A percentile compares a stretch with the other conserved stretches of the same genome.
Evolutionary conservation across 2,329 filamentous ascomycete species (phyloP).

Genomic region (Stemphylium vesicarium): DNA sequence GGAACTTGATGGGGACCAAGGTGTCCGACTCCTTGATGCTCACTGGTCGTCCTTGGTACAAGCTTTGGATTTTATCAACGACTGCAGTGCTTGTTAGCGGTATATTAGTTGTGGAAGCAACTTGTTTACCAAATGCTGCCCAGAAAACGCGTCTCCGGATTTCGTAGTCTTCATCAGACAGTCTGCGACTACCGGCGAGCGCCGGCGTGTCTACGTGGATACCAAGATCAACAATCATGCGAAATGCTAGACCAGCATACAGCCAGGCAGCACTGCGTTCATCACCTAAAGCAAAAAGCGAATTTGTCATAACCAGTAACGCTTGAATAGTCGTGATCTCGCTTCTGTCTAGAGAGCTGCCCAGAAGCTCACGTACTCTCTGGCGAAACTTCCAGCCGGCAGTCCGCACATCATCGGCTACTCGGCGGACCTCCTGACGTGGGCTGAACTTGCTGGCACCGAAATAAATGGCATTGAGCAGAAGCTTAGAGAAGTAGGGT

Average conservation of each 20-base stretch:
- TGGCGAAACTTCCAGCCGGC: conserved; percentile 58
- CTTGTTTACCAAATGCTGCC: conserved; percentile 50
- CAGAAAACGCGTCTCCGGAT: conserved; percentile 55
- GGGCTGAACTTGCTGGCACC: conserved; percentile 56
- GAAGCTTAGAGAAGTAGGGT: conserved; percentile 63
- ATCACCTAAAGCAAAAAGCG: conserved; percentile 58
- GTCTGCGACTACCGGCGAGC: conserved; percentile 38
- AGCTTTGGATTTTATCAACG: conserved; percentile 60
- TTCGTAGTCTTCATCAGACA: conserved; percentile 56
- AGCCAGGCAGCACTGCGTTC: conserved; percentile 63
- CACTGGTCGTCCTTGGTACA: conserved; percentile 62
- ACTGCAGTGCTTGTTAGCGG: conserved; percentile 23
- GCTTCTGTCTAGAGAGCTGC: conserved; percentile 55
- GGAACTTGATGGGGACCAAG: conserved; percentile 56
- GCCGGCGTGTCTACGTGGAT: conserved; percentile 56
- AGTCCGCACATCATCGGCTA: conserved; percentile 55
- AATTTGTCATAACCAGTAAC: conserved; percentile 59
- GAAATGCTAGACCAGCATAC: conserved; percentile 63
- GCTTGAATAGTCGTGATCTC: conserved; percentile 63
- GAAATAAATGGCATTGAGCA: conserved; percentile 63
- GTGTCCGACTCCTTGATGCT: conserved; percentile 56
- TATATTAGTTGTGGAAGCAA: not conserved
- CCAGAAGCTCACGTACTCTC: conserved; percentile 56
- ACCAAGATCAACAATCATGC: conserved; percentile 62
- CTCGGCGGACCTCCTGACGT: conserved; percentile 54